These are phyloP conservation scores for Lachancea lanzarotensis DNA, from an alignment of 805 yeast species.

Conservation along the genomic window DNA sequence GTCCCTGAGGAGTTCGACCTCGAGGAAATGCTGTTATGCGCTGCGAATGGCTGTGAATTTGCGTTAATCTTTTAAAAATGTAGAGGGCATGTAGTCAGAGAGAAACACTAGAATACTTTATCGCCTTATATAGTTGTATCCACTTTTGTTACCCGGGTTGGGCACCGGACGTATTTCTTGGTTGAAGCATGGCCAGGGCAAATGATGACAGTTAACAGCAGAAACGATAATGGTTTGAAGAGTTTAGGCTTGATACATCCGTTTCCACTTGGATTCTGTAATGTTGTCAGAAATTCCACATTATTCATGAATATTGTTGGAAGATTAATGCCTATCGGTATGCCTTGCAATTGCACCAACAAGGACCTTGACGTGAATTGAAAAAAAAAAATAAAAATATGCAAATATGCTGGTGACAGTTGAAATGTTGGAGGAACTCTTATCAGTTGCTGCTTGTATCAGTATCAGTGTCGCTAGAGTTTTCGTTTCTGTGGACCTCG, in stretches of 20 bases:
- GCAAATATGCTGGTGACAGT: not conserved
- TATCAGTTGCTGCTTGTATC: not conserved
- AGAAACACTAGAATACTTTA: not conserved
- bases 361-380: too few species aligned
- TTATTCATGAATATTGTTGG: too few species aligned
- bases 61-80: conserved; percentile 40
- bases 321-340: too few species aligned
- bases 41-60: conserved; percentile 59
- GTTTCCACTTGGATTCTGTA: too few species aligned
- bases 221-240: too few species aligned
- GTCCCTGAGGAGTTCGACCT: conserved; percentile 61
- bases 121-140: conserved; percentile 10
- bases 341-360: too few species aligned
- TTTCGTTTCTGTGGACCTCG: conserved; percentile 38
- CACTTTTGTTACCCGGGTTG: not conserved
- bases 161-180: not conserved
- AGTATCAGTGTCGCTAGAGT: not conserved
- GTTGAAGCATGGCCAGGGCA: not conserved
- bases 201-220: not conserved
- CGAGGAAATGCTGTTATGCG: conserved; percentile 56
- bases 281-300: too few species aligned
- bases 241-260: too few species aligned
- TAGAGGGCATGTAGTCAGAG: not conserved
- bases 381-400: not conserved
- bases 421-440: too few species aligned